A percentile compares a stretch with the other conserved stretches of the same genome.
Conservation (phyloP, 495 filamentous ascomycete genomes). For the Letharia columbiana region DNA sequence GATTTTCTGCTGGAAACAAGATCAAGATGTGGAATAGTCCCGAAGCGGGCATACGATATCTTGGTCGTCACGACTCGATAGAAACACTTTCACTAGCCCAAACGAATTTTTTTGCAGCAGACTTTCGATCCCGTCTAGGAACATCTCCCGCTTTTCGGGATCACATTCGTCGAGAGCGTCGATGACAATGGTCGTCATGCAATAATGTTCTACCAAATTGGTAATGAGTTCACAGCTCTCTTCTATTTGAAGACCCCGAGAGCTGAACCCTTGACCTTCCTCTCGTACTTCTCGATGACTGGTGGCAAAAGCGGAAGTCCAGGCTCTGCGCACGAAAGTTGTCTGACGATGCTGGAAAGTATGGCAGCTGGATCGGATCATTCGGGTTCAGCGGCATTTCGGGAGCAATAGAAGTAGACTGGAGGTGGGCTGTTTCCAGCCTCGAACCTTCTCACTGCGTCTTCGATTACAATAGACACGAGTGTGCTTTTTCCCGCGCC, state of each 20-base stretch:
- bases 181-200: conserved; percentile 33
- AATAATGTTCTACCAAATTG: conserved; percentile 20
- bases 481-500: conserved; percentile 10
- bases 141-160: conserved; percentile 1
- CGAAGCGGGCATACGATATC: conserved; percentile 30
- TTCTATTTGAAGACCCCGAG: conserved; percentile 24
- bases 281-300: conserved; percentile 15
- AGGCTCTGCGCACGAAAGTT: conserved; percentile 15
- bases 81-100: conserved; percentile 21
- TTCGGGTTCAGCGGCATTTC: conserved; percentile 24
- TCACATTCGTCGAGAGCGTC: conserved; percentile 42
- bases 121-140: neutral
- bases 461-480: neutral
- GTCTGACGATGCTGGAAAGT: conserved; percentile 32
- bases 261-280: conserved; percentile 22
- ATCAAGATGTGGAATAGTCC: conserved; percentile 25
- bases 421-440: neutral
- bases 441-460: neutral
- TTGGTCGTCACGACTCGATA: conserved; percentile 24
- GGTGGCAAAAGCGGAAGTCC: conserved; percentile 23
- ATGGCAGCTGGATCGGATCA: conserved; percentile 30
- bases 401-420: conserved; percentile 34
- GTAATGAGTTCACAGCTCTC: conserved; percentile 9
- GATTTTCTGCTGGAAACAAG: conserved; percentile 15
- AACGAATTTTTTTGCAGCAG: neutral